A percentile compares a stretch with the other conserved stretches of the same genome.
These are phyloP conservation scores for Xanthoconium purpureum DNA, from an alignment of 768 basidiomycete species.

Conservation along the genomic window DNA sequence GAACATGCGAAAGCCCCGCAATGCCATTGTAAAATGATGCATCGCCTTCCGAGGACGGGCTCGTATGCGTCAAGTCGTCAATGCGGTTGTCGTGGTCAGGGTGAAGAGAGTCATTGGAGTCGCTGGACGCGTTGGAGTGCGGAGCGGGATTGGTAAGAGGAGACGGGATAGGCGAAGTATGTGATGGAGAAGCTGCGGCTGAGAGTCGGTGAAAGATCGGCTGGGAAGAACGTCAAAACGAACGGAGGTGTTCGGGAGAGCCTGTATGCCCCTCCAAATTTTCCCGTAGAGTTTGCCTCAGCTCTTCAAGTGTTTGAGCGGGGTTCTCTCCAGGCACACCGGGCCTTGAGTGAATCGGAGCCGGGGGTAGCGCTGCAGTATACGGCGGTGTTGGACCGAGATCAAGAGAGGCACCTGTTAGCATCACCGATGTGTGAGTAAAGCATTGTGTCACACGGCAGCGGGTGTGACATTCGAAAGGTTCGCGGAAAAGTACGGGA, in stretches of 20 bases:
- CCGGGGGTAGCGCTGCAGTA: not conserved
- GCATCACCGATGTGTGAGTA: not conserved
- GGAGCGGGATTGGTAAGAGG: not conserved
- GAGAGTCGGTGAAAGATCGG: not conserved
- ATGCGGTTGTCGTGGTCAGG: not conserved
- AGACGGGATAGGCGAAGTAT: not conserved
- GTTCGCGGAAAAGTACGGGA: not conserved
- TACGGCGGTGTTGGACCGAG: conserved; percentile 30
- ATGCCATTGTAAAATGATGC: conserved; percentile 33
- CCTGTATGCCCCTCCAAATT: conserved; percentile 3
- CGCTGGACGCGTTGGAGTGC: conserved; percentile 7
- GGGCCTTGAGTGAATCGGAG: not conserved
- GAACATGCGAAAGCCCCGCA: conserved; percentile 18
- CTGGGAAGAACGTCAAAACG: not conserved
- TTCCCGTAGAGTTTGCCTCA: conserved; percentile 13
- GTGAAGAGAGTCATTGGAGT: conserved; percentile 2
- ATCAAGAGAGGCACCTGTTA: conserved; percentile 3
- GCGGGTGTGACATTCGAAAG: not conserved
- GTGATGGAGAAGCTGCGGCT: not conserved
- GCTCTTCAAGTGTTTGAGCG: conserved; percentile 21
- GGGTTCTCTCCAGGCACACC: conserved; percentile 4
- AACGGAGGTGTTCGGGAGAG: not conserved
- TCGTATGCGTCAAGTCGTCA: not conserved
- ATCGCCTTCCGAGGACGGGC: not conserved
- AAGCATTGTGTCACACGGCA: not conserved